phyloP scores from a whole-genome alignment of 2,329 filamentous ascomycete genomes.

The Verticillium nubilum region DNA sequence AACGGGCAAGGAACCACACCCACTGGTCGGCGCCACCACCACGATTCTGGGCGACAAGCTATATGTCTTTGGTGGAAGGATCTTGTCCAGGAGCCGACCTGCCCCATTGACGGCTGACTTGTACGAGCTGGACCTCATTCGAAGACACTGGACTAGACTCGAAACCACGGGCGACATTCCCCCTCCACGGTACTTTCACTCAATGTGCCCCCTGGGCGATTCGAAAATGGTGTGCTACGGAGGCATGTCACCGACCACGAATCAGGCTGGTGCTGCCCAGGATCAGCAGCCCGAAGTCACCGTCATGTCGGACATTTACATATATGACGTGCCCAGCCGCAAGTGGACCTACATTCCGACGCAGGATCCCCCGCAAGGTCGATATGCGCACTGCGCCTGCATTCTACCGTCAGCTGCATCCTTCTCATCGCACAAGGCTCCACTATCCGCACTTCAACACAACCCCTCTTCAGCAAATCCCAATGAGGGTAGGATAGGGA shows the following conservation, averaged over 20 bases:
- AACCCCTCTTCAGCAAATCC: conserved; percentile 78
- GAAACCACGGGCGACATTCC: conserved; percentile 81
- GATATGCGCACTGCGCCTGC: conserved; percentile 94
- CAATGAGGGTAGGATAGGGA: conserved; percentile 82
- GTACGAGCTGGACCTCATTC: conserved; percentile 88
- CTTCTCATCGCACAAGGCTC: conserved; percentile 79
- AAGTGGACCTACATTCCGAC: conserved; percentile 83
- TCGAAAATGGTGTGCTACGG: conserved; percentile 97
- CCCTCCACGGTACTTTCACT: conserved; percentile 93
- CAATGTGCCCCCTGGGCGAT: conserved; percentile 87
- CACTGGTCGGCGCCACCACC: conserved; percentile 89
- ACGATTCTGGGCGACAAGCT: conserved; percentile 93
- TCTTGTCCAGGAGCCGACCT: conserved; percentile 77
- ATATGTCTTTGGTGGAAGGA: conserved; percentile 90
- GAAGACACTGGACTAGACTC: conserved; percentile 88
- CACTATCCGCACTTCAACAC: conserved; percentile 81
- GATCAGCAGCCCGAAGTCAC: conserved; percentile 80
- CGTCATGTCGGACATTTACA: conserved; percentile 97
- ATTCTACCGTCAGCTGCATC: conserved; percentile 83
- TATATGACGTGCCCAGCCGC: conserved; percentile 79
- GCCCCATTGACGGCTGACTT: conserved; percentile 79
- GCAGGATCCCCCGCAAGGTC: conserved; percentile 79
- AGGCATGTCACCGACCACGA: conserved; percentile 82
- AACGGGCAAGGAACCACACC: conserved; percentile 84
- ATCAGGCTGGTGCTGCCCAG: conserved; percentile 37